Percentiles rank a stretch among this genome's conserved stretches.
Evolutionary conservation across 768 basidiomycete species (phyloP).

Genomic region (Leccinum rimulosum): DNA sequence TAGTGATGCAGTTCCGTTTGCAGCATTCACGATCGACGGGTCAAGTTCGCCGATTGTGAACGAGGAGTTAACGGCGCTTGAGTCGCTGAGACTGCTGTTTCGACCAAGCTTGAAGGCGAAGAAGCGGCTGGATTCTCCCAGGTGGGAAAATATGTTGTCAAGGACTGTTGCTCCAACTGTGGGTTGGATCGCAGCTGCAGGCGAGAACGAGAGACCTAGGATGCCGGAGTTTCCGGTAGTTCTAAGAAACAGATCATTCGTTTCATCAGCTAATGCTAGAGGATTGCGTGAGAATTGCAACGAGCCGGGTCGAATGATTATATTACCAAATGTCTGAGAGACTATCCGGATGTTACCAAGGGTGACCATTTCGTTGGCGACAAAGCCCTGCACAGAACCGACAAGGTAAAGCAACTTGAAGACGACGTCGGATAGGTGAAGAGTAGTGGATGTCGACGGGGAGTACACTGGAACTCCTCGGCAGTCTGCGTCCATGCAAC

Average conservation of each 20-base stretch:
- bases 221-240: slow-evolving; percentile 53
- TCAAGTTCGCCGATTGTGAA: slow-evolving; percentile 56
- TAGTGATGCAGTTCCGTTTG: slow-evolving; percentile 33
- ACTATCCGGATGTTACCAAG: slow-evolving; percentile 45
- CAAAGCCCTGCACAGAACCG: slow-evolving; percentile 52
- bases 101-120: slow-evolving; percentile 53
- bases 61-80: slow-evolving; percentile 35
- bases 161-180: slow-evolving; percentile 45
- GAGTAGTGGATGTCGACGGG: slow-evolving; percentile 30
- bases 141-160: slow-evolving; percentile 44
- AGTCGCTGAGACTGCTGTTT: slow-evolving; percentile 16
- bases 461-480: slow-evolving; percentile 41
- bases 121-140: slow-evolving; percentile 41
- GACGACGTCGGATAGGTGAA: slow-evolving; percentile 28
- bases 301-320: background rate
- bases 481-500: slow-evolving; percentile 47
- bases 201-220: slow-evolving; percentile 51
- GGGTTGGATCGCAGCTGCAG: slow-evolving; percentile 44
- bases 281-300: background rate
- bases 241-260: slow-evolving; percentile 42
- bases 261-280: slow-evolving; percentile 46
- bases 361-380: slow-evolving; percentile 45
- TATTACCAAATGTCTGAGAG: slow-evolving; percentile 48
- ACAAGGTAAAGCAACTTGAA: slow-evolving; percentile 52
- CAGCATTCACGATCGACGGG: slow-evolving; percentile 17